Evolutionary conservation across 345 rosid genomes (phyloP), one percentile per base, ranked within the genome.

Genomic region (Combretum micranthum): DNA sequence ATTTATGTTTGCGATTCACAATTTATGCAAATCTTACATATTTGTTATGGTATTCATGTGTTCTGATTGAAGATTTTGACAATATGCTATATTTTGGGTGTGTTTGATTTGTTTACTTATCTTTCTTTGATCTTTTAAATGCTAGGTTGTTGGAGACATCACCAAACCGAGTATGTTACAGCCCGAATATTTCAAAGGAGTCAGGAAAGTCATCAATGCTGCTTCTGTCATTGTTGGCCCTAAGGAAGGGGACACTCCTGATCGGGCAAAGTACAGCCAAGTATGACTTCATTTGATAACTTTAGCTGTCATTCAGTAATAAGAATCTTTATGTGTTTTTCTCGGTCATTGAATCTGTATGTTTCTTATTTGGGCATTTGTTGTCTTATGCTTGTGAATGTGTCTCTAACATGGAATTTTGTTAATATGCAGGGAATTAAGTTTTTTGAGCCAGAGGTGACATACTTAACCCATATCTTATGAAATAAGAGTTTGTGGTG

Each of bases 371-470:
- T 22, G 15, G 13, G 22, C 16, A 12, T n/a, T n/a, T n/a, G n/a
- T n/a, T 32, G 13, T 32, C 8, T 32, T 11, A 17, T n/a, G 20
- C 44, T 54, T 54, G 57, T 22, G n/a, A 26, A 26, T 53, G 45
- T 17, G 44, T 57, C 26, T 54, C 49, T 77, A 65, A 76, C 64
- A 68, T 58, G 44, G 44, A 52, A 52, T 60, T 57, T 13, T 64
- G 63, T 15, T 59, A 47, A 67, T 55, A 20, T 59, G 61, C 93
- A 92, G 97, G 98, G 98, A 52, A 81, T 92, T 77, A 86, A 84
- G 76, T 92, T 92, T 80, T 88, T 92, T 66, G 98, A 88, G 72
- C 98, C 98, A 25, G 98, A 92, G 96, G 98, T 92, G 69, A 68
- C 53, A 37, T 51, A 52, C 53, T 53, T 19, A 44, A 56, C 17